These are phyloP conservation scores for Wickerhamomyces sp. DNA, from an alignment of 1,139 yeast species.

Conservation along the genomic window DNA sequence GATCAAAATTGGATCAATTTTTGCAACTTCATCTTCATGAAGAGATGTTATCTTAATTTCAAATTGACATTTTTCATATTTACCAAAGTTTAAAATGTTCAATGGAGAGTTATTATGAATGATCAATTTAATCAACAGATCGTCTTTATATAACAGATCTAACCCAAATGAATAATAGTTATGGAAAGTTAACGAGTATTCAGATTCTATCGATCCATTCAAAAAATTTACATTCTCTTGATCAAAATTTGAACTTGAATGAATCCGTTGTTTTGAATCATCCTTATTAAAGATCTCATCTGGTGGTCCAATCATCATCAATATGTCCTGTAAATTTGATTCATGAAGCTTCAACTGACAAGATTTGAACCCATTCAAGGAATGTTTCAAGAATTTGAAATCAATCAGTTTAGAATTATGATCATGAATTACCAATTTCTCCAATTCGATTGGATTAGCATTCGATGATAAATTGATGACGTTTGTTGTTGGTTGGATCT, in stretches of 20 bases:
- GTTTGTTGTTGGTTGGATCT: conserved; percentile 1
- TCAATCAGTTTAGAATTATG: conserved; percentile 1
- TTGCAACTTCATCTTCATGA: not conserved
- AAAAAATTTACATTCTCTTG: not conserved
- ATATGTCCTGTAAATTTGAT: conserved; percentile 46
- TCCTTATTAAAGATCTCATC: conserved; percentile 46
- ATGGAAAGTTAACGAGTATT: conserved; percentile 32
- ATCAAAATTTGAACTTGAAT: conserved; percentile 18
- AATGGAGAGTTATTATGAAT: conserved; percentile 46
- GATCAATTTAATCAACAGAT: conserved; percentile 37
- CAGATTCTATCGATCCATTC: not conserved
- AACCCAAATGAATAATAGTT: conserved; percentile 51
- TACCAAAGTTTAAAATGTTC: conserved; percentile 39
- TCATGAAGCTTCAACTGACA: conserved; percentile 25
- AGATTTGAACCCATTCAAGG: conserved; percentile 3
- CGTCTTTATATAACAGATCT: conserved; percentile 42
- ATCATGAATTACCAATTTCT: conserved; percentile 2
- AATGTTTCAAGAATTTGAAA: conserved; percentile 28
- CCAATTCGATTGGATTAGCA: conserved; percentile 5
- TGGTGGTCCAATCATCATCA: conserved; percentile 50
- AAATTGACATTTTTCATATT: conserved; percentile 34
- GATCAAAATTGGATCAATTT: not conserved
- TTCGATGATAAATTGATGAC: not conserved
- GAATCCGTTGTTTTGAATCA: conserved; percentile 40
- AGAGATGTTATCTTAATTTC: not conserved